phyloP scores from a whole-genome alignment of 2,329 filamentous ascomycete genomes.

The Alternaria rosae region DNA sequence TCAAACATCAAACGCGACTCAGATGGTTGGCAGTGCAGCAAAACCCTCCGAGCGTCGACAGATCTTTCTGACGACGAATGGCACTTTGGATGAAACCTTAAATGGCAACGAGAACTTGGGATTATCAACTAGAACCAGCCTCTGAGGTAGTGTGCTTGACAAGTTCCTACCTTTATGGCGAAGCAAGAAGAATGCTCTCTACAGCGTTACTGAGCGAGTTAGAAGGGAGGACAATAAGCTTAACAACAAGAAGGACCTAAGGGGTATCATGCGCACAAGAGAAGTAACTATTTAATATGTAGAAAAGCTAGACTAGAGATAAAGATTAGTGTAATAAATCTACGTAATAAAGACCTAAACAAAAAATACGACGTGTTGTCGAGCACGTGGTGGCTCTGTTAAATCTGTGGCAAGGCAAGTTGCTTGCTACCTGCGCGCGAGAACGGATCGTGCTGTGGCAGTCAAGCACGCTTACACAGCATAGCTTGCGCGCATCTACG shows the following conservation, averaged over 20 bases:
- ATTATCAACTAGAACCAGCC: background rate
- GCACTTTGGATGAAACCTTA: slow-evolving; percentile 40
- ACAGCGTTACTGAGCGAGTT: background rate
- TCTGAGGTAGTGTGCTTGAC: background rate
- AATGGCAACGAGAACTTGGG: background rate
- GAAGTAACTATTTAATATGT: background rate
- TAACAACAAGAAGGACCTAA: background rate
- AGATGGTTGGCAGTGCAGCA: too few relatives aligned
- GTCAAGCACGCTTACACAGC: background rate
- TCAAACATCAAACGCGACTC: too few relatives aligned
- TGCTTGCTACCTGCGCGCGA: background rate
- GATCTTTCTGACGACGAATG: too few relatives aligned
- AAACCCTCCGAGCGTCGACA: too few relatives aligned
- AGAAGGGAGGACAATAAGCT: background rate
- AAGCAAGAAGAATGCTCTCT: background rate
- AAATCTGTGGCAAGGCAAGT: background rate
- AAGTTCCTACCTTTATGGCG: background rate
- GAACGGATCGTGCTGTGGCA: background rate
- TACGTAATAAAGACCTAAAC: background rate
- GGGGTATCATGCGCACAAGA: background rate
- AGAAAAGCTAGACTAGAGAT: background rate
- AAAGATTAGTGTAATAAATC: background rate
- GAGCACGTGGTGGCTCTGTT: background rate
- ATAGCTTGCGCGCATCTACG: background rate
- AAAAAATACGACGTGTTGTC: too few relatives aligned